Evolutionary conservation across 345 rosid genomes (phyloP).

Genomic region (Camelina laxa): DNA sequence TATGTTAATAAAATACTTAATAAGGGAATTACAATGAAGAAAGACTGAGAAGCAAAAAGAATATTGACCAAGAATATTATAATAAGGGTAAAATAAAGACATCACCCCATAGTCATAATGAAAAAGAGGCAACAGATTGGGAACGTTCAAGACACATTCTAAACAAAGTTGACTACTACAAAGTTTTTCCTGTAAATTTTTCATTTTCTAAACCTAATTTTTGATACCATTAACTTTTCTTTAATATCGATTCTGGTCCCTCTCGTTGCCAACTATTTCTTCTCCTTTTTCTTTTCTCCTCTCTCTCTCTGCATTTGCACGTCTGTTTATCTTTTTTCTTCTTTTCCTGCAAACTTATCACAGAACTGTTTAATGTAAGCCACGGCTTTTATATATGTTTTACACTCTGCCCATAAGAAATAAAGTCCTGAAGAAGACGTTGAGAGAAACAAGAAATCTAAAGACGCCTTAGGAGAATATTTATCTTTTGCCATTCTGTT

Average conservation of each 20-base stretch:
- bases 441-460: not conserved
- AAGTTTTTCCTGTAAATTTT: not conserved
- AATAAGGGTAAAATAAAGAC: not conserved
- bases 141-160: not conserved
- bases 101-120: not conserved
- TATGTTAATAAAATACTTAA: too few relatives aligned
- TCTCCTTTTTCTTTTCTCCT: not conserved
- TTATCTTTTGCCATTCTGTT: not conserved
- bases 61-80: not conserved
- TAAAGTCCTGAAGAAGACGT: constrained; percentile 1
- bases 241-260: constrained; percentile 10
- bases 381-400: not conserved
- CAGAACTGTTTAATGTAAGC: not conserved
- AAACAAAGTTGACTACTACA: constrained; percentile 2
- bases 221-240: not conserved
- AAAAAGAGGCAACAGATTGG: not conserved
- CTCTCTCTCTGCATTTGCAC: not conserved
- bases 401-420: constrained; percentile 2
- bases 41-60: not conserved
- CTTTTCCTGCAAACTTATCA: not conserved
- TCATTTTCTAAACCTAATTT: not conserved
- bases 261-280: constrained; percentile 10
- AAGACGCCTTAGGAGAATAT: not conserved
- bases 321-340: not conserved
- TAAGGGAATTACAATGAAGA: too few relatives aligned